Evolutionary conservation across 2,329 filamentous ascomycete species (phyloP), one percentile per base, ranked within the genome.

Genomic region (Hypoxylon sp.): DNA sequence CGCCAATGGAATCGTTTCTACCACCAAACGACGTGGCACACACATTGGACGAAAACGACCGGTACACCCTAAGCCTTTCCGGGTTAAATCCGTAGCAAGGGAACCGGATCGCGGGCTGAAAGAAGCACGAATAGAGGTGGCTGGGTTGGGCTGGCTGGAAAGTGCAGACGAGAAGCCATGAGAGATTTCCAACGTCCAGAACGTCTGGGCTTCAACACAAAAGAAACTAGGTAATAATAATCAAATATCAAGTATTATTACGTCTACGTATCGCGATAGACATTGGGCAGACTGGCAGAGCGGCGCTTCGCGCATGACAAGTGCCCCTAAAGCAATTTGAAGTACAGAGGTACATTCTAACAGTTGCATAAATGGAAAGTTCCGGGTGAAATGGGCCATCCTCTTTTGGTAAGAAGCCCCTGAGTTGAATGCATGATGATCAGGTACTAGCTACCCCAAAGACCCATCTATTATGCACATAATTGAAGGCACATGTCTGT

Each of bases 11-110:
- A 46, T 58, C 48, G 41, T 42, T 42, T 38, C 51, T 50, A 19
- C 51, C 34, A 50, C 48, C 41, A 40, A 46, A 32, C 56, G 34
- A 59, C 56, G 52, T 59, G 56, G 56, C 56, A 12, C 42, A 12
- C 42, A 57, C 46, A 51, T 51, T 54, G 38, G 53, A 54, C 23
- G 49, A 59, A 49, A 53, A 44, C 38, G 34, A 21, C n/a, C 34
- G 49, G 57, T 38, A 38, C 16, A 36, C 21, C 15, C 53, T 59
- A 59, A 49, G 30, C 53, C 43, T 19, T 27, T 59, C 42, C 38
- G 23, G 56, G 49, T 26, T 44, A 45, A 47, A 32, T 26, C 48
- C 45, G 44, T 44, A 25, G 51, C 48, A 50, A 56, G 55, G 55
- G 51, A 25, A n/a, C n/a, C 26, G 48, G 26, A 30, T 42, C 50